Evolutionary conservation across 352 stramenopile genomes (phyloP), one percentile per base, ranked within the genome.

Genomic region (Phytophthora meadii): DNA sequence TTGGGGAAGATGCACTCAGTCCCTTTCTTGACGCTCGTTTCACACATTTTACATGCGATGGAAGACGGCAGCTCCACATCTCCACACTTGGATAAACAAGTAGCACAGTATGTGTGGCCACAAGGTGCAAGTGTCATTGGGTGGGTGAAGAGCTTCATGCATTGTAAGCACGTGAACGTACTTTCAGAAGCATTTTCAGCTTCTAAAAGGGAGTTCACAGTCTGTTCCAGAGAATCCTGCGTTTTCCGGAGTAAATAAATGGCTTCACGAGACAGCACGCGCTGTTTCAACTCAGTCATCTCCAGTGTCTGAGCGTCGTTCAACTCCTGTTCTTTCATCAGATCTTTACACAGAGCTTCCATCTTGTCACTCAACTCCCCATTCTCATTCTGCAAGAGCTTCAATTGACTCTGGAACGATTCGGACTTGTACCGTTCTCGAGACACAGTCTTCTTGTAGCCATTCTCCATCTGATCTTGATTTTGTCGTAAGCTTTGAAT

Each of bases 371-470:
- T 72, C 4, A 92, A 57, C 56, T 89, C 81, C 15, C 54, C 64
- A 57, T 90, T 92, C 55, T 92, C 83, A 49, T 87, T 85, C 50
- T 88, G 83, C 28, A 92, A 48, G 10, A 92, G 61, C 41, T 75
- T 79, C 34, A 88, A 60, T 57, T 90, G 83, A 53, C 65, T 89
- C 55, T 90, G 81, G 60, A 92, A 92, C 3, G 83, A 86, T 54
- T 92, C 83, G 4, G 83, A 88, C 52, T 92, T 90, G 75, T 92
- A 92, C 51, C 85, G 81, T 30, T 74, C 65, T 60, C 83, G 85
- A 27, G 83, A 85, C 11, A 87, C 58, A 15, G 87, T 63, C 41
- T 74, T 83, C 59, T 83, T 85, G 60, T 86, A 88, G 37, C 81
- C 83, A 8, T 63, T 17, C 54, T 70, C 66, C 22, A 70, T 44